Evolutionary conservation across 371 early-diverging fungal genomes (phyloP).

Genomic region (Syncephalis plumigaleata): DNA sequence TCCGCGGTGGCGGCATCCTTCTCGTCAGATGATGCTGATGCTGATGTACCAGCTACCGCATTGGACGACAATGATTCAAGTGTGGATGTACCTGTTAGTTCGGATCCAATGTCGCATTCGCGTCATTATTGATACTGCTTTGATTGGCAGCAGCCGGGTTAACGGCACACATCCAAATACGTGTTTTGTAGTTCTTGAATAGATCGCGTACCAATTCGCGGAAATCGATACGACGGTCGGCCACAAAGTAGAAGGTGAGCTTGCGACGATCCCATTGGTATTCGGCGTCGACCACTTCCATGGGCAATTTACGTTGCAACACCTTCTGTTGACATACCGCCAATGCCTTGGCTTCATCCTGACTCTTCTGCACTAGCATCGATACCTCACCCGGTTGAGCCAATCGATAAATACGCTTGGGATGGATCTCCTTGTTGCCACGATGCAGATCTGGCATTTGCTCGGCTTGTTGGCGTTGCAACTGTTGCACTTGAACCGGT

Average conservation of each 20-base stretch:
- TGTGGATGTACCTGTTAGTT: no score
- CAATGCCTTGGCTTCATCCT: slow-evolving; percentile 82
- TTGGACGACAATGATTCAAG: no score
- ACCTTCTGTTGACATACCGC: slow-evolving; percentile 72
- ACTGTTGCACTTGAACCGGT: slow-evolving; percentile 25
- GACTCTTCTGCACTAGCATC: slow-evolving; percentile 43
- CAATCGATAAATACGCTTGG: slow-evolving; percentile 76
- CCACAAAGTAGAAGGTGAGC: slow-evolving; percentile 87
- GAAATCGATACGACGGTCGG: slow-evolving; percentile 95
- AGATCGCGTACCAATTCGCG: slow-evolving; percentile 95
- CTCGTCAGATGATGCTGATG: no score
- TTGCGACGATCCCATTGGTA: slow-evolving; percentile 97
- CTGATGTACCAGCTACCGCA: no score
- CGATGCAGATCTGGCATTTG: slow-evolving; percentile 5
- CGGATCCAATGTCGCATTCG: no score
- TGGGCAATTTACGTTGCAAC: slow-evolving; percentile 66
- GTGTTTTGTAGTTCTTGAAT: slow-evolving; percentile 97
- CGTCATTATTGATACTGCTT: no score
- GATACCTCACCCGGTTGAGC: slow-evolving; percentile 64
- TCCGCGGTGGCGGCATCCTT: no score
- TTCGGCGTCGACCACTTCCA: slow-evolving; percentile 93
- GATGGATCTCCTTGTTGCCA: slow-evolving; percentile 46
- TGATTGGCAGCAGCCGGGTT: slow-evolving; percentile 8
- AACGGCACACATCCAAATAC: slow-evolving; percentile 93
- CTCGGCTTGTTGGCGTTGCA: slow-evolving; percentile 23